Percentiles rank a stretch among this genome's conserved stretches.
phyloP scores from a whole-genome alignment of 495 filamentous ascomycete species.

The Xanthoparmelia taractica region DNA sequence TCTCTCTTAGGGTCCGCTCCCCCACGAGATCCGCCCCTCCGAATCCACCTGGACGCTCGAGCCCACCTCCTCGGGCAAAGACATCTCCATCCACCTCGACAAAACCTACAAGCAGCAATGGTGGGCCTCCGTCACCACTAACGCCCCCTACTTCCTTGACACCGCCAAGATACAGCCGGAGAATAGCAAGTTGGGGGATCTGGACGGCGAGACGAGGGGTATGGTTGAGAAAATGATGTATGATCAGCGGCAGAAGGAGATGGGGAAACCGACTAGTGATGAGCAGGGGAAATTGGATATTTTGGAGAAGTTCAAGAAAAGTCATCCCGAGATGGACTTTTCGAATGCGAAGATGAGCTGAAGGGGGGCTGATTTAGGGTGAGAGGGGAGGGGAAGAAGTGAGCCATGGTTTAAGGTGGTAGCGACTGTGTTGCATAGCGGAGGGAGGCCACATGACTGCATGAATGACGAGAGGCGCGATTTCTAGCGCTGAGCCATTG shows the following conservation, averaged over 20 bases:
- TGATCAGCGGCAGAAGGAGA: conserved; percentile 95
- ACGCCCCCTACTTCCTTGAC: conserved; percentile 77
- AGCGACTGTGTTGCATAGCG: conserved; percentile 10
- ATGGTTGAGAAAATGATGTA: conserved; percentile 99
- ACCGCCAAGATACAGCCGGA: conserved; percentile 91
- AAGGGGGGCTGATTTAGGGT: neutral
- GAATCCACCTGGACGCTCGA: conserved; percentile 94
- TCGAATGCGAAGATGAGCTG: conserved; percentile 61
- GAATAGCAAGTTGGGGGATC: conserved; percentile 77
- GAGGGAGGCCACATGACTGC: neutral
- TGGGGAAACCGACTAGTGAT: conserved; percentile 77
- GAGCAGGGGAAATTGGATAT: conserved; percentile 90
- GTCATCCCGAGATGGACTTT: conserved; percentile 85
- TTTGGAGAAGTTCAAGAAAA: conserved; percentile 80
- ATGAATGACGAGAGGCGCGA: neutral
- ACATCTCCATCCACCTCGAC: conserved; percentile 84
- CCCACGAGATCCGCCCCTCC: conserved; percentile 69
- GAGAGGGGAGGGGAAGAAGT: neutral
- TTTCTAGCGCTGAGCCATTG: neutral
- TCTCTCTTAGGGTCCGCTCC: conserved; percentile 63
- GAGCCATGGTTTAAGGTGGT: neutral
- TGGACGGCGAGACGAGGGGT: conserved; percentile 90
- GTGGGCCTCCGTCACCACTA: conserved; percentile 87
- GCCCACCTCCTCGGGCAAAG: conserved; percentile 58
- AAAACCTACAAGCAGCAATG: conserved; percentile 96